A percentile compares a stretch with the other conserved stretches of the same genome.
These are phyloP conservation scores for Letharia columbiana DNA, from an alignment of 495 filamentous ascomycete species.

Conservation along the genomic window DNA sequence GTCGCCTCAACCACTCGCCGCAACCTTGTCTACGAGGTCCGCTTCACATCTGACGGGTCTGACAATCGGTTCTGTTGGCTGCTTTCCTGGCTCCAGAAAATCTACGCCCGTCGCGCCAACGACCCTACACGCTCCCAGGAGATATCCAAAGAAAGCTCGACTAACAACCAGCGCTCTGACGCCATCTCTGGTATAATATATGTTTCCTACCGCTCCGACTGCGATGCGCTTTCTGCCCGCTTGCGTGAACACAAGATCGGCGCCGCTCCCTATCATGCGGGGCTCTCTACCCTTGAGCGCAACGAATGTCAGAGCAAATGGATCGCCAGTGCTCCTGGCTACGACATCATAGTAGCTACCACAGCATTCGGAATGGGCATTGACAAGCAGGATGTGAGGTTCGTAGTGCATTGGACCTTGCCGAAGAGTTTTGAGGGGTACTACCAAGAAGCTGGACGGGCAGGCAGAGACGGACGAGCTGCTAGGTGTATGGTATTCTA, in stretches of 20 bases:
- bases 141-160: constrained; percentile 42
- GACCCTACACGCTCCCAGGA: constrained; percentile 32
- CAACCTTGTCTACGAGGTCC: constrained; percentile 87
- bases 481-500: constrained; percentile 84
- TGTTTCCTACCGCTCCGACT: constrained; percentile 67
- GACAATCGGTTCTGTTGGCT: constrained; percentile 62
- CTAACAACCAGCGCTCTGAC: constrained; percentile 43
- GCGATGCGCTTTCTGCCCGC: constrained; percentile 57
- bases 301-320: constrained; percentile 52
- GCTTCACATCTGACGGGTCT: constrained; percentile 70
- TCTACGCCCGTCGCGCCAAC: constrained; percentile 54
- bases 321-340: constrained; percentile 63
- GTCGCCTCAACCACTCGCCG: constrained; percentile 69
- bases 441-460: constrained; percentile 91
- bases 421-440: constrained; percentile 91
- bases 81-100: constrained; percentile 60
- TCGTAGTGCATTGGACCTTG: constrained; percentile 87
- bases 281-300: constrained; percentile 36
- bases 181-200: constrained; percentile 84
- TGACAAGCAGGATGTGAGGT: constrained; percentile 86
- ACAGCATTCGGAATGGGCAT: constrained; percentile 98
- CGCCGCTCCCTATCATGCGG: constrained; percentile 46
- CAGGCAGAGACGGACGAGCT: constrained; percentile 81
- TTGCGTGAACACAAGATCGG: constrained; percentile 35
- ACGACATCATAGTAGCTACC: constrained; percentile 88